Evolutionary conservation across 176 grass and related monocot genomes (phyloP), one percentile per base, ranked within the genome.

Genomic region (Aegilops bicornis): DNA sequence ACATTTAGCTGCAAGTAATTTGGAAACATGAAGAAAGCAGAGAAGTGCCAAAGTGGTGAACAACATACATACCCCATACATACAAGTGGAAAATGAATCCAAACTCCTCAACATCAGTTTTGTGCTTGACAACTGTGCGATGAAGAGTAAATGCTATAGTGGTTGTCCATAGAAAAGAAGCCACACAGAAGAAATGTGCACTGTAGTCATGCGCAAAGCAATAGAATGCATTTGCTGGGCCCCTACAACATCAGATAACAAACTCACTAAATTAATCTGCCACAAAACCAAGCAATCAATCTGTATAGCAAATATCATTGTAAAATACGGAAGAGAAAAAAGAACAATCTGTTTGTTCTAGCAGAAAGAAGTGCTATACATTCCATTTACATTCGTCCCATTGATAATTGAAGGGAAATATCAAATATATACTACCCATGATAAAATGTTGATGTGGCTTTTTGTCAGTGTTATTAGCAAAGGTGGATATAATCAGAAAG

Each of bases 121-220:
- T 94, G 87, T 99, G 97, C 77, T 93, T 93, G 52, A 99, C 97
- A 91, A 99, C 97, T 3, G 97, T 96, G 43, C 92, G 94, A 84
- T 96, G 94, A 32, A 99, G 90, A 90, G 94, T 96, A 78, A 99
- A 96, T 79, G 97, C 92, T 80, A 96, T 99, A 11, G 92, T 93
- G 30, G 94, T 99, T 29, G 97, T 99, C 97, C 97, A 99, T 29
- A 99, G 72, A 90, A 99, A 99, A 75, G 97, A 99, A 79, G 94
- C 89, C 72, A 99, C 92, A 25, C 94, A 96, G 76, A 90, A 99
- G 89, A 99, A 99, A 64, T 99, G 97, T 10, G 92, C 87, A 88
- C 87, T 99, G 76, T 99, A 99, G 85, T 96, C 94, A 64, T 96
- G 97, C 8, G 87, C 92, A 92, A 96, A 96, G 80, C 97, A 99